Evolutionary conservation across 2,329 filamentous ascomycete genomes (phyloP), one percentile per base, ranked within the genome.

Genomic region (Stachybotrys elegans): DNA sequence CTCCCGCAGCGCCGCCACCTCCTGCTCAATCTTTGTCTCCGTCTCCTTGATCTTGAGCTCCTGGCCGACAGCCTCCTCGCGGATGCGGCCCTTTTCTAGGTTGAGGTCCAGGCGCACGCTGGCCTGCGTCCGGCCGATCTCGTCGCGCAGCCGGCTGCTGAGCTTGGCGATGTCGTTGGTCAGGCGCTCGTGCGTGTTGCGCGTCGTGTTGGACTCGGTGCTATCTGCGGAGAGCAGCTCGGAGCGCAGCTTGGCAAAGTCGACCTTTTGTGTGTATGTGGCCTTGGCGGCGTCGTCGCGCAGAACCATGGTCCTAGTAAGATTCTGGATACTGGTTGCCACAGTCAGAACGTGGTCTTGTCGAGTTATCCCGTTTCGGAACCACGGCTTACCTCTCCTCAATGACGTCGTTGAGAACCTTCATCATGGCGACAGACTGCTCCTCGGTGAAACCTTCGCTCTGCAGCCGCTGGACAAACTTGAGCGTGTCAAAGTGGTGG

Each of bases 1-100:
- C 73, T 97, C 93, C 53, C 89, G 76, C 60, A 98, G 66, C 23
- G 86, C 86, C 32, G 92, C 92, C 43, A 93, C 90, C 73, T 97
- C 93, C 70, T 97, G 92, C 73, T 98, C 93, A 58, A 98, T 97
- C 68, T 94, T 84, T 46, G 91, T 95, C 72, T 98, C 93, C 12
- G 93, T 97, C 77, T 98, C 93, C 73, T 95, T 96, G 59, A 98
- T 89, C 73, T 95, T 94, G 68, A 98, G 81, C 67, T 98, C 93
- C 70, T 97, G 93, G 46, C 87, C 86, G 53, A 95, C 94, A 16
- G 91, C 90, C 73, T 98, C 93, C 69, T 98, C 93, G 49, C 93
- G 76, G 54, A 97, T 98, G 50, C 93, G 79, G 13, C 93, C 93
- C 71, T 98, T 98, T 62, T 98, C 93, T 37, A 98, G 71, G 66